These are phyloP conservation scores for Trypethelium eluteriae DNA, from an alignment of 495 filamentous ascomycete genomes.

Conservation along the genomic window DNA sequence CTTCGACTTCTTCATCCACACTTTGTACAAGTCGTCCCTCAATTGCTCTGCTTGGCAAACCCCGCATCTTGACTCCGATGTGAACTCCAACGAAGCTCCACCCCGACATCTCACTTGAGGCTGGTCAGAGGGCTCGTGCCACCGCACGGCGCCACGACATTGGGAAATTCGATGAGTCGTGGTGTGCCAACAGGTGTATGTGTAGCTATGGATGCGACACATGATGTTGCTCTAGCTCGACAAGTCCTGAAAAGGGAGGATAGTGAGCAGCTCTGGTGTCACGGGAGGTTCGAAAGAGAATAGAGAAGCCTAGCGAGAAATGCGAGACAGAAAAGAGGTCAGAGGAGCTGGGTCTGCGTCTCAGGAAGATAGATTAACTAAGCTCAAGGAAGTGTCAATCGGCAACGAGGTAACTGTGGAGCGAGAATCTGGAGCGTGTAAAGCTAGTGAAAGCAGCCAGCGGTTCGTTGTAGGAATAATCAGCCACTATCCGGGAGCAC, in stretches of 20 bases:
- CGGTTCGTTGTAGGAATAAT: neutral
- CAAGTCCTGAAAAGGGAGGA: neutral
- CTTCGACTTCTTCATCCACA: neutral
- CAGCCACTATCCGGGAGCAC: neutral
- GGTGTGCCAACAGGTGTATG: conserved; percentile 16
- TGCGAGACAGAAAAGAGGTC: no score
- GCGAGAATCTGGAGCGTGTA: neutral
- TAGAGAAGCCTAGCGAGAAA: neutral
- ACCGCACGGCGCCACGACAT: conserved; percentile 13
- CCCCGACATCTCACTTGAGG: neutral
- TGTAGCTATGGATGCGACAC: conserved; percentile 16
- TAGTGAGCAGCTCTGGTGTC: neutral
- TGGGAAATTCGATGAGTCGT: conserved; percentile 12
- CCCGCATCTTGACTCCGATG: neutral
- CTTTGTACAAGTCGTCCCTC: neutral
- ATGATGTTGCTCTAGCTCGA: conserved; percentile 4
- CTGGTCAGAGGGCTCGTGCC: neutral
- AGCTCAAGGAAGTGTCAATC: no score
- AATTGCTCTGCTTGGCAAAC: neutral
- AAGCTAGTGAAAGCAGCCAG: neutral
- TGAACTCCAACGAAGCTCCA: neutral
- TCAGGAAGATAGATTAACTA: no score
- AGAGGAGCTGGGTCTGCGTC: no score
- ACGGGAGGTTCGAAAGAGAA: neutral
- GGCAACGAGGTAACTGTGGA: no score